Evolutionary conservation across 192 early-diverging fungal genomes (phyloP), one percentile per base, ranked within the genome.

Genomic region (Chytriomyces confervae): DNA sequence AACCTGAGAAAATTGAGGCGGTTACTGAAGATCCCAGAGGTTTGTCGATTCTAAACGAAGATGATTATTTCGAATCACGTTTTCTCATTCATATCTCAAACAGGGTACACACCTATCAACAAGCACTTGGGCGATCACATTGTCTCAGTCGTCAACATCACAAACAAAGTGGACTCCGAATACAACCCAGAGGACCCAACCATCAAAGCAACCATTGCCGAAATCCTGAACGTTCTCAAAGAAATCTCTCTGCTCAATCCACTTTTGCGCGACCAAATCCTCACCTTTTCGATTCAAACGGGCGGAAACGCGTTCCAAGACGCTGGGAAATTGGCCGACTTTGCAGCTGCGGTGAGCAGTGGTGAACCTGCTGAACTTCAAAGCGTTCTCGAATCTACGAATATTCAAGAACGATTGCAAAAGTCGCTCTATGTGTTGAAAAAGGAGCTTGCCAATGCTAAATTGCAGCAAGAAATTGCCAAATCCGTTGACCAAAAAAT

Each of bases 401-500:
- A 93, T n/a, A 91, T 98, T n/a, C 94, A 95, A 64, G 95, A 97
- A 63, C 88, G 96, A 13, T 86, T 99, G 66, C 92, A 95, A 79
- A 98, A 96, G 82, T 91, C 96, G 0, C 86, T 99, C 43, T 85
- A 94, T n/a, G 95, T 98, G 9, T 84, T 99, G 16, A 99, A 99
- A 84, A 98, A 98, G 86, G 97, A 99, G 83, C 83, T 99, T 79
- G 91, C 94, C 81, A 99, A 98, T 78, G 96, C 95, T 7, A 95
- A 99, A 81, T 83, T 99, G 76, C 96, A 98, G 80, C 95, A 95
- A 81, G 96, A 99, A 83, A 99, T 98, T 68, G 92, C 94, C 77
- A 95, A 96, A 76, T 95, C 97, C 77, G 97, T 99, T 18, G 97
- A 99, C 82, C 92, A 93, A 73, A 98, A 98, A 86, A 99, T 99